Base-by-base conservation (phyloP, 176 grass and related monocot genomes). In the Rhynchospora breviuscula region DNA sequence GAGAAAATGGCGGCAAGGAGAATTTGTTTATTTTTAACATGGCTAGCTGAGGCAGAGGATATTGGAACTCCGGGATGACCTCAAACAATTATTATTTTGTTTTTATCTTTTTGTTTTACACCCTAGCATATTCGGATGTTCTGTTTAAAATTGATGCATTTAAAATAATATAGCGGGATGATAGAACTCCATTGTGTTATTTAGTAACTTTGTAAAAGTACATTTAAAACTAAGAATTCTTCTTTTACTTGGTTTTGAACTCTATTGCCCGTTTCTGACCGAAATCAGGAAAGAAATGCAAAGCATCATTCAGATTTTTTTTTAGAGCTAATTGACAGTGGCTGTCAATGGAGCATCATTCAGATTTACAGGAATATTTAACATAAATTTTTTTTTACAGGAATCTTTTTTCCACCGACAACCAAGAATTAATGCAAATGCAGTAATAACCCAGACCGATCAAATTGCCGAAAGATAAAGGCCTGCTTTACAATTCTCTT, bases 401-500 rank as follows among this genome's bases (percentile, higher is more conserved):
- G 70, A 23, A 51, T 74, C 19, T 74, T 4, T 52, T 59, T 73
- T 71, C 45, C 40, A 73, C 8, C 69, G 69, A 73, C 19, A 7
- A 25, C 3, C 43, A 47, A 22, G 2, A 71, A n/a, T n/a, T n/a
- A n/a, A 59, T 71, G 14, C 69, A 73, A 73, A 75, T 52, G 71
- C 71, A 75, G 70, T 22, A 52, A 62, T 51, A 51, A 53, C n/a
- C 25, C 46, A 75, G 21, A 75, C 18, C 5, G 46, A 75, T 52
- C 71, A 53, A 75, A 7, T 8, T 17, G 49, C 72, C 72, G 72
- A 76, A 76, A 76, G 72, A 8, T 76, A 29, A 49, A 76, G 72
- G 1, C 29, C 25, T 53, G 21, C 48, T 53, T 76, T 52, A 53
- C n/a, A 23, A 25, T 75, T 26, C 48, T 75, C 21, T 75, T 75